phyloP scores from a whole-genome alignment of 2,329 filamentous ascomycete species.

The Fusarium robinianum region DNA sequence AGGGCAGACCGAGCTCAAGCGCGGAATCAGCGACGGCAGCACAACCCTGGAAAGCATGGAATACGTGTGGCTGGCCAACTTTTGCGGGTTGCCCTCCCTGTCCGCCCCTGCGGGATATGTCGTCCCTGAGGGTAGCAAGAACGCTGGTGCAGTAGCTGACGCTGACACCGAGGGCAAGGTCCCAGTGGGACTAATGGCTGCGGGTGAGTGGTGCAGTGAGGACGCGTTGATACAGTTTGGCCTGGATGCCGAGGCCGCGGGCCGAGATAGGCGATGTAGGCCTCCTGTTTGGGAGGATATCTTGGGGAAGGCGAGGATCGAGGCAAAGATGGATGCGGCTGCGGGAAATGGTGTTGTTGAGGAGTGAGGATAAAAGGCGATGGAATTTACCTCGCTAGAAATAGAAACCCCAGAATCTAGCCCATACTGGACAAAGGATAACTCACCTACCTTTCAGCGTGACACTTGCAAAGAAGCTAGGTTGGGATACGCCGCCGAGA shows the following conservation, averaged over 20 bases:
- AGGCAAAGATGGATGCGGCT: slow-evolving; percentile 1
- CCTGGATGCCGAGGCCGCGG: slow-evolving; percentile 50
- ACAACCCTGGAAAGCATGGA: slow-evolving; percentile 53
- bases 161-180: slow-evolving; percentile 47
- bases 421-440: too few relatives aligned
- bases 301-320: slow-evolving; percentile 11
- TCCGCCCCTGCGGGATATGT: slow-evolving; percentile 52
- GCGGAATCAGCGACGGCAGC: slow-evolving; percentile 53
- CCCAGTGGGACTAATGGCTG: slow-evolving; percentile 59
- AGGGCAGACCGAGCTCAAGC: slow-evolving; percentile 41
- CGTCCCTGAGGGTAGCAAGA: slow-evolving; percentile 40
- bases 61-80: slow-evolving; percentile 57
- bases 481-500: too few relatives aligned
- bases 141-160: slow-evolving; percentile 39
- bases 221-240: slow-evolving; percentile 54
- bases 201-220: slow-evolving; percentile 59
- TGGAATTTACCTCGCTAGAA: too few relatives aligned
- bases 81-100: slow-evolving; percentile 53
- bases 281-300: slow-evolving; percentile 30
- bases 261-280: slow-evolving; percentile 23
- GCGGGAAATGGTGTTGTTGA: background rate
- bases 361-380: background rate
- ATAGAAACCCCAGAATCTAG: too few relatives aligned
- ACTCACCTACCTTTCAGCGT: too few relatives aligned
- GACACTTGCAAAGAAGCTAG: too few relatives aligned